phyloP scores from a whole-genome alignment of 2,329 filamentous ascomycete genomes.

The Rhytidhysteron rufulum region DNA sequence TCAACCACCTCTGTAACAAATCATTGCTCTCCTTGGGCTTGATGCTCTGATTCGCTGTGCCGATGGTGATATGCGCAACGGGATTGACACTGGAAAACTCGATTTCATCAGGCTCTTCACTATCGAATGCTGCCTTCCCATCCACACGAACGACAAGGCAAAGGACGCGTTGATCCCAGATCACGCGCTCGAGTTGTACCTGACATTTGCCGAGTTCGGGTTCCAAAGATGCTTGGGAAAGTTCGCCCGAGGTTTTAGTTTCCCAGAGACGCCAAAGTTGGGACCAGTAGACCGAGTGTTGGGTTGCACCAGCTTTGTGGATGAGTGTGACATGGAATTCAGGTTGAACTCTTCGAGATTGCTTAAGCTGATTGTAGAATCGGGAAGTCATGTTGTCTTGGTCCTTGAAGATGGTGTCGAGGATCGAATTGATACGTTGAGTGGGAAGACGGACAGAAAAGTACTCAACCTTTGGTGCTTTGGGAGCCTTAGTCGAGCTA shows the following conservation, averaged over 20 bases:
- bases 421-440: conserved; percentile 50
- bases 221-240: conserved; percentile 37
- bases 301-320: conserved; percentile 63
- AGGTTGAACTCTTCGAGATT: conserved; percentile 71
- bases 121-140: conserved; percentile 20
- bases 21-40: conserved; percentile 96
- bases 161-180: conserved; percentile 88
- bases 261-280: conserved; percentile 62
- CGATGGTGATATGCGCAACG: conserved; percentile 84
- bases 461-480: conserved; percentile 56
- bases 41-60: conserved; percentile 68
- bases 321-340: conserved; percentile 93
- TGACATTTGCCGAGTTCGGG: conserved; percentile 61
- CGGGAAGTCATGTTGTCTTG: conserved; percentile 52
- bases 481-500: conserved; percentile 14
- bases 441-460: conserved; percentile 57
- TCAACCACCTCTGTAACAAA: conserved; percentile 71
- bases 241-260: conserved; percentile 25
- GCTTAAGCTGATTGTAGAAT: conserved; percentile 73
- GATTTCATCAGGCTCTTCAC: conserved; percentile 40
- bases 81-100: conserved; percentile 64
- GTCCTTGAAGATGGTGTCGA: conserved; percentile 67
- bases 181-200: conserved; percentile 61
- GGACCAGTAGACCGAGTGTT: conserved; percentile 70
- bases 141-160: conserved; percentile 71